These are phyloP conservation scores for Carex myosuroides DNA, from an alignment of 176 grass and related monocot genomes.

Conservation along the genomic window DNA sequence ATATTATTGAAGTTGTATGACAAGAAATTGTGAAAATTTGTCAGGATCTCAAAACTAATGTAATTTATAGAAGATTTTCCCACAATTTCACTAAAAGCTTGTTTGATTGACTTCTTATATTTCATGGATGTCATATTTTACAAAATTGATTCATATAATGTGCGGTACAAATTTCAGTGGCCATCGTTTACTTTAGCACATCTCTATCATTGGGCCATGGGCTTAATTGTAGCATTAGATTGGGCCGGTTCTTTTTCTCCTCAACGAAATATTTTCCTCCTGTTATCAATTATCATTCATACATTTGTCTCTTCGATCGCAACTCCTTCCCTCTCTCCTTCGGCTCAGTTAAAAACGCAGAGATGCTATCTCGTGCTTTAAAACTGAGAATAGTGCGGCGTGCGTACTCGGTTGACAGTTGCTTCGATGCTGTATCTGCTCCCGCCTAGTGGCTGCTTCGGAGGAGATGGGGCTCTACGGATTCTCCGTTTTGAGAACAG, in stretches of 20 bases:
- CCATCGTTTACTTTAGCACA: no score
- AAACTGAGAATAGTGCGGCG: background rate
- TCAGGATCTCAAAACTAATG: no score
- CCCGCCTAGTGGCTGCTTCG: background rate
- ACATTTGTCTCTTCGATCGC: no score
- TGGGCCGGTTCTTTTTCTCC: no score
- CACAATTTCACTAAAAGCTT: background rate
- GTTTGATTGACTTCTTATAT: background rate
- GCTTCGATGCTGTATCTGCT: background rate
- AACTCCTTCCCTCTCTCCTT: background rate
- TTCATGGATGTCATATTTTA: no score
- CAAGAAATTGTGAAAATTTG: background rate
- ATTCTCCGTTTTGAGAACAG: constrained; percentile 54
- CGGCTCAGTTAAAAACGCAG: background rate
- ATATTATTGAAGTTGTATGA: background rate
- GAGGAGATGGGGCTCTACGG: constrained; percentile 55
- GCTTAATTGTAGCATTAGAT: no score
- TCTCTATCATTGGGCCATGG: no score
- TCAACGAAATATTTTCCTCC: no score
- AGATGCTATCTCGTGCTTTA: constrained; percentile 18
- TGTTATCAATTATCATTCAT: no score
- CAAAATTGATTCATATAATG: no score
- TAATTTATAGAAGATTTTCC: background rate
- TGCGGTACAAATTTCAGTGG: no score
- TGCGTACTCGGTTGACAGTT: constrained; percentile 12